Conservation (phyloP, 805 yeast genomes). For the Ogataea parapolymorpha region DNA sequence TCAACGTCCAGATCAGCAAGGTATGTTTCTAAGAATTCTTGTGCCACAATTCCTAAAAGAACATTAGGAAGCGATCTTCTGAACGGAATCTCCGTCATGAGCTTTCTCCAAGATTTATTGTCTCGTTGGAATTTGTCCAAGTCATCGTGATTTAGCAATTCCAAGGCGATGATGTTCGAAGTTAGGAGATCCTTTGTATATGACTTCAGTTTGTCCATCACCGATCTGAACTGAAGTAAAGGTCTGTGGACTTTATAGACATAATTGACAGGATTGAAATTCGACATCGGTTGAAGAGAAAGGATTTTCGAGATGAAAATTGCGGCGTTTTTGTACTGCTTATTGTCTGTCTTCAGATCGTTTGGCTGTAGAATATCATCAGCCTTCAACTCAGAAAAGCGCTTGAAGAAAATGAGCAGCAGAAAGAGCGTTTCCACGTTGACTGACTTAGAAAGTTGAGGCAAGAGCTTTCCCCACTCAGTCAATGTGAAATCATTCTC, state of each 20-base stretch:
- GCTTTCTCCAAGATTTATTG: slow-evolving; percentile 54
- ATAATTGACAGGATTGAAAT: slow-evolving; percentile 50
- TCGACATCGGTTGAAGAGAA: slow-evolving; percentile 43
- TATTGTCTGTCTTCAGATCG: slow-evolving; percentile 35
- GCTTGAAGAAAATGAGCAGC: slow-evolving; percentile 42
- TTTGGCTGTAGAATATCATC: slow-evolving; percentile 38
- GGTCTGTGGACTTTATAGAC: slow-evolving; percentile 70
- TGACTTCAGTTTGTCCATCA: slow-evolving; percentile 48
- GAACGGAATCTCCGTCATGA: slow-evolving; percentile 62
- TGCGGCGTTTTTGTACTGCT: slow-evolving; percentile 36
- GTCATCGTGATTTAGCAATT: slow-evolving; percentile 51
- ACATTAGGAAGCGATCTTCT: slow-evolving; percentile 54
- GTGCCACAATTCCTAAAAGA: slow-evolving; percentile 57
- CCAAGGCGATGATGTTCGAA: slow-evolving; percentile 46
- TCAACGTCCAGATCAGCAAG: slow-evolving; percentile 15
- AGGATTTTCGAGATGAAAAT: slow-evolving; percentile 48
- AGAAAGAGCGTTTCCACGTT: slow-evolving; percentile 42
- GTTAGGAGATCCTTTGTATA: slow-evolving; percentile 55
- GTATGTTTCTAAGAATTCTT: slow-evolving; percentile 45
- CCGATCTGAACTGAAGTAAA: slow-evolving; percentile 64
- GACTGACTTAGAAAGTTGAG: slow-evolving; percentile 30
- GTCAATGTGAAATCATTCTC: slow-evolving; percentile 41
- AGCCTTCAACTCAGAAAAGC: slow-evolving; percentile 38
- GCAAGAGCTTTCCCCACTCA: slow-evolving; percentile 50
- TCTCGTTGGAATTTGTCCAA: slow-evolving; percentile 42